Evolutionary conservation across 2,329 filamentous ascomycete genomes (phyloP).

Genomic region (Blumeriella jaapii): DNA sequence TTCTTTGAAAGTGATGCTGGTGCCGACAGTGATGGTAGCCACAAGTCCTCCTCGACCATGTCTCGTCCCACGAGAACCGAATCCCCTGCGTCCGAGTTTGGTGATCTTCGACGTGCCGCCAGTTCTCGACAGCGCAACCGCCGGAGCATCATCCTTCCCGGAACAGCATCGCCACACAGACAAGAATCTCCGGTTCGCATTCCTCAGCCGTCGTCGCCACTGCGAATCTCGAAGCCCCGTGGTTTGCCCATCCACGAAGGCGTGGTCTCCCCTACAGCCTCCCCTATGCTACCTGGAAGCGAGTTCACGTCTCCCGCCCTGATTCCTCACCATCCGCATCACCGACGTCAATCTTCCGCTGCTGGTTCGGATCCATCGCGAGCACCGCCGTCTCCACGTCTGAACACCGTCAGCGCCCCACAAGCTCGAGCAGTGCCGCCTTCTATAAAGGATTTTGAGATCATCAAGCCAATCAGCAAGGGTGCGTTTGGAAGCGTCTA

Average conservation of each 20-base stretch:
- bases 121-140: slow-evolving; percentile 77
- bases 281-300: slow-evolving; percentile 71
- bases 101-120: slow-evolving; percentile 60
- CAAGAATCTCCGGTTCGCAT: slow-evolving; percentile 80
- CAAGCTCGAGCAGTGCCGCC: slow-evolving; percentile 83
- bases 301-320: slow-evolving; percentile 70
- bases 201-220: slow-evolving; percentile 67
- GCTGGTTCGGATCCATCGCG: slow-evolving; percentile 58
- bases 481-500: slow-evolving; percentile 98
- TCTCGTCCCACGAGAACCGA: slow-evolving; percentile 66
- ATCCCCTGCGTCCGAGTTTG: slow-evolving; percentile 81
- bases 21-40: slow-evolving; percentile 73
- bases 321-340: slow-evolving; percentile 55
- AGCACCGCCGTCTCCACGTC: slow-evolving; percentile 69
- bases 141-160: slow-evolving; percentile 73
- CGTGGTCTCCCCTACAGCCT: slow-evolving; percentile 75
- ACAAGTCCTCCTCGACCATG: slow-evolving; percentile 66
- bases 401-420: slow-evolving; percentile 64
- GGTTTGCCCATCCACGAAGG: slow-evolving; percentile 49
- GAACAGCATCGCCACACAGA: slow-evolving; percentile 66
- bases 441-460: slow-evolving; percentile 98
- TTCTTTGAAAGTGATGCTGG: slow-evolving; percentile 71
- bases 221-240: slow-evolving; percentile 76
- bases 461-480: slow-evolving; percentile 98
- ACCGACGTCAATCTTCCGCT: slow-evolving; percentile 84